Base-by-base conservation (phyloP, 495 filamentous ascomycete genomes). In the Tirmania nivea region DNA sequence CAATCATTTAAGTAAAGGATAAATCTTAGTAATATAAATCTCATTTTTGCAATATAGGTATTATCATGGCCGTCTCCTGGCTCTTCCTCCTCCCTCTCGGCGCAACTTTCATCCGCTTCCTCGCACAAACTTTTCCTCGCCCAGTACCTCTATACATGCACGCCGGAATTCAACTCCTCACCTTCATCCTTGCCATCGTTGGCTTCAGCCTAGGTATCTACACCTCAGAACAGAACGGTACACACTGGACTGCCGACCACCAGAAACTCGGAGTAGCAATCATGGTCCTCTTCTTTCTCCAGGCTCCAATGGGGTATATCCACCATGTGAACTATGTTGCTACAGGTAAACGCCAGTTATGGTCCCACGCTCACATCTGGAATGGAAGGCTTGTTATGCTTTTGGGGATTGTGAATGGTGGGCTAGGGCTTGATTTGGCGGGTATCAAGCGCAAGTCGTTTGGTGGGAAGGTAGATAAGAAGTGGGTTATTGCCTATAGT, bases 371-470 rank as follows among this genome's bases (percentile, higher is more conserved):
- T 4, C 84, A 88, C 61, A 76, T 80, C 58, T 86, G 83, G 81
- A 75, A 71, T 55, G 84, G 83, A 4, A 74, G 84, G 1, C 48
- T 65, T 7, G 57, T 84, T 35, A 71, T 87, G 21, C 59, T 71
- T 3, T 59, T 83, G n/a, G 84, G 77, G 2, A 69, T 84, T 35
- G 68, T 86, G 53, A 87, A 86, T 64, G 83, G 75, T 51, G 82
- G 83, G 0, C 65, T 84, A 5, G 83, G 83, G 0, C 69, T 85
- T 12, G 54, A 45, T 1, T 14, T 19, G 14, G 39, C 39, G 39
- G 39, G 39, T 3, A 45, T 45, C 8, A 45, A 45, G 39, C 12
- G 3, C 5, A 45, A 45, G 17, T 14, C 17, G 12, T 19, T 45
- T 45, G 39, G 39, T 6, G 39, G 39, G 39, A 2, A 6, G 5